These are phyloP conservation scores for Vaccinium macrocarpon DNA, from an alignment of 148 eudicot genomes.

Conservation along the genomic window DNA sequence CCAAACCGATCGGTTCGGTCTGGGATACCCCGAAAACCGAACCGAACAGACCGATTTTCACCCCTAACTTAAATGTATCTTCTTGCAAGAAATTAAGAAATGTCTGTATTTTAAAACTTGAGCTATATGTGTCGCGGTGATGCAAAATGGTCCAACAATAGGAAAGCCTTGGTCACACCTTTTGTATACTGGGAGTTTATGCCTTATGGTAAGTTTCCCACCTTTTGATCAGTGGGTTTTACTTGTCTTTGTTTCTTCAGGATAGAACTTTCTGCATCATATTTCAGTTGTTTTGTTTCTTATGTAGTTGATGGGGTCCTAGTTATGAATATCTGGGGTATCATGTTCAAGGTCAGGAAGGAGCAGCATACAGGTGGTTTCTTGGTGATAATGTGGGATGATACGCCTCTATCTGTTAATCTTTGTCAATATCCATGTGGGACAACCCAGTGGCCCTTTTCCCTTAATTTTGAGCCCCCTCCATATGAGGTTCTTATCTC, in stretches of 20 bases:
- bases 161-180: not conserved
- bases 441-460: not conserved
- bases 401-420: not conserved
- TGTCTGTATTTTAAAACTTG: not conserved
- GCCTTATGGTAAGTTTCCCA: not conserved
- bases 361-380: not conserved
- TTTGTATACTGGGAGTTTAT: not conserved
- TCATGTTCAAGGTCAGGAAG: not conserved
- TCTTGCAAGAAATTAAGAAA: not conserved
- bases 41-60: too few species aligned
- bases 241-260: not conserved
- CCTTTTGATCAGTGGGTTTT: not conserved
- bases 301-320: not conserved
- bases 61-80: not conserved
- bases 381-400: not conserved
- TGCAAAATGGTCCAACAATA: not conserved
- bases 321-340: not conserved
- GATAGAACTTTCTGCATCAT: not conserved
- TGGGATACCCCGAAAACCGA: too few species aligned
- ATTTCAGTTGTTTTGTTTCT: not conserved
- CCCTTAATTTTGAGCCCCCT: not conserved
- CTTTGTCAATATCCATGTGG: constrained; percentile 5
- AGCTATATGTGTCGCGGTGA: not conserved
- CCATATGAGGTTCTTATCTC: not conserved
- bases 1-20: too few species aligned